These are phyloP conservation scores for Endocalyx cinctus DNA, from an alignment of 2,329 filamentous ascomycete species.

Conservation along the genomic window DNA sequence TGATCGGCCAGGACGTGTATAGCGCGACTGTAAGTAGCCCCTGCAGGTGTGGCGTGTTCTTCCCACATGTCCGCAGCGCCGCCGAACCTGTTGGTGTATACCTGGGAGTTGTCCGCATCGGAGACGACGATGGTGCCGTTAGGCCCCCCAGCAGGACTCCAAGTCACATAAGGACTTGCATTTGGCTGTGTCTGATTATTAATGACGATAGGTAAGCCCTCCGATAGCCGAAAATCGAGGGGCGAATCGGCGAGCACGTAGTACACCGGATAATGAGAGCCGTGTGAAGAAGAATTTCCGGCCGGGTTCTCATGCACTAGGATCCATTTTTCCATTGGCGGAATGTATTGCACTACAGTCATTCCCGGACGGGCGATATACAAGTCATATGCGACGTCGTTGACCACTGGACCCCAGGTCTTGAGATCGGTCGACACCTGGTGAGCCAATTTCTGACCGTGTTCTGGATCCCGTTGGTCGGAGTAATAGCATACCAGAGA, in stretches of 20 bases:
- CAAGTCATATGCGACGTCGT: constrained; percentile 56
- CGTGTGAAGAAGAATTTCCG: constrained; percentile 22
- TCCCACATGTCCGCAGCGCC: constrained; percentile 34
- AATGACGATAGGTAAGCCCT: constrained; percentile 27
- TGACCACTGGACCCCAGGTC: constrained; percentile 53
- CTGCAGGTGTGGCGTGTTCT: constrained; percentile 21
- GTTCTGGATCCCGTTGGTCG: constrained; percentile 58
- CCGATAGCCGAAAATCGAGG: constrained; percentile 29
- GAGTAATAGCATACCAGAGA: constrained; percentile 63
- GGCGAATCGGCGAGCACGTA: constrained; percentile 39
- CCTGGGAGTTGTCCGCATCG: constrained; percentile 30
- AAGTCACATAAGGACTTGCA: constrained; percentile 39
- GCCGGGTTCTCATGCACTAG: constrained; percentile 37
- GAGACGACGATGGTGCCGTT: constrained; percentile 42
- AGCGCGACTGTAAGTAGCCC: constrained; percentile 24
- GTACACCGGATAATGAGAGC: constrained; percentile 38
- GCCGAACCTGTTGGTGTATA: constrained; percentile 39
- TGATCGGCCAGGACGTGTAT: constrained; percentile 18
- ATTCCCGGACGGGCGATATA: constrained; percentile 65
- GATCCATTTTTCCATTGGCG: constrained; percentile 53
- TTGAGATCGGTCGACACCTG: constrained; percentile 55
- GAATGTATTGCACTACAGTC: constrained; percentile 54
- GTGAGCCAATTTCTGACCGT: constrained; percentile 66
- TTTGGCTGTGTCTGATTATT: constrained; percentile 25
- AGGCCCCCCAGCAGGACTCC: constrained; percentile 37